These are phyloP conservation scores for Blastobotrys attinorum DNA, from an alignment of 805 yeast species.

Conservation along the genomic window DNA sequence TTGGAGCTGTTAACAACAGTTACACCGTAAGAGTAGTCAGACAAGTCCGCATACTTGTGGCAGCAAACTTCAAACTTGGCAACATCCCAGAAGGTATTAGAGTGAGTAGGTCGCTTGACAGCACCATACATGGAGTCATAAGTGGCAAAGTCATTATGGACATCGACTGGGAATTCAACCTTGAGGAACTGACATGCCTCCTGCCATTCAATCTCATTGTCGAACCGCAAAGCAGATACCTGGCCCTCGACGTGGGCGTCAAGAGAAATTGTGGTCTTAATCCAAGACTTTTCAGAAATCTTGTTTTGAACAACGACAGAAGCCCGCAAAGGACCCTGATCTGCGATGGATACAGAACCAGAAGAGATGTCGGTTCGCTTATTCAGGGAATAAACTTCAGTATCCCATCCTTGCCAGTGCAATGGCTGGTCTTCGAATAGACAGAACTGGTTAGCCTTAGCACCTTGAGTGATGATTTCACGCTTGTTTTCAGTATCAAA, in stretches of 20 bases:
- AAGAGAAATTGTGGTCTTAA: constrained; percentile 63
- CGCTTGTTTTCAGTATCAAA: constrained; percentile 49
- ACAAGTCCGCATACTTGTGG: constrained; percentile 86
- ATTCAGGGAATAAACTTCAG: constrained; percentile 79
- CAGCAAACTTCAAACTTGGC: constrained; percentile 95
- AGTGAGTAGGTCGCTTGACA: constrained; percentile 88
- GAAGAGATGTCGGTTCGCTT: constrained; percentile 52
- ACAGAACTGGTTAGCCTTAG: constrained; percentile 82
- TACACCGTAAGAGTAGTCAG: constrained; percentile 81
- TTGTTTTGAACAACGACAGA: constrained; percentile 55
- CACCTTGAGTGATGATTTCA: constrained; percentile 61
- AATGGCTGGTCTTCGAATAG: constrained; percentile 89
- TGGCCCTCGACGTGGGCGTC: constrained; percentile 38
- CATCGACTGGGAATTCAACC: constrained; percentile 87
- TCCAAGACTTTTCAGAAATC: constrained; percentile 48
- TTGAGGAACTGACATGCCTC: constrained; percentile 82
- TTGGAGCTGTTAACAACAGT: constrained; percentile 75
- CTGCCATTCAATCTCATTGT: constrained; percentile 70
- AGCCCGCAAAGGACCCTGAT: constrained; percentile 50
- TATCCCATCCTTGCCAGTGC: constrained; percentile 95
- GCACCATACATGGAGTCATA: constrained; percentile 93
- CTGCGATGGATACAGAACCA: constrained; percentile 33
- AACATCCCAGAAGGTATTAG: constrained; percentile 89
- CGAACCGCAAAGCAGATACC: constrained; percentile 39
- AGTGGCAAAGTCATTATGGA: constrained; percentile 66